These are phyloP conservation scores for Amylostereum chailletii DNA, from an alignment of 1,284 basidiomycete species.

Conservation along the genomic window DNA sequence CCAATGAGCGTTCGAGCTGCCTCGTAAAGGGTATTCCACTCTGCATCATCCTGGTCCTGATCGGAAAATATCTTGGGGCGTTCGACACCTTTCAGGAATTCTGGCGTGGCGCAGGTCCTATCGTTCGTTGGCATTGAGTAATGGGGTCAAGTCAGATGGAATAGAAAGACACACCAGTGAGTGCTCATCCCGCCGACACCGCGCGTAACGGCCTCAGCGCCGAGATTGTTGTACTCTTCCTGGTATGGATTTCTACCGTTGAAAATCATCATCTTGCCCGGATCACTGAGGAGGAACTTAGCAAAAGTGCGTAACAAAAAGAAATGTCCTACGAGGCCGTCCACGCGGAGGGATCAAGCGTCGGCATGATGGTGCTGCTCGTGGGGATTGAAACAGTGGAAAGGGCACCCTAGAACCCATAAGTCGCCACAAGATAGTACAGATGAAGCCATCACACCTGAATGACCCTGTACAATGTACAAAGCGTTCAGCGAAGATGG, in stretches of 20 bases:
- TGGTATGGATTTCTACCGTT: slow-evolving; percentile 15
- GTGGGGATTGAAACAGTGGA: slow-evolving; percentile 15
- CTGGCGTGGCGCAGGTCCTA: slow-evolving; percentile 20
- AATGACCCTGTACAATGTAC: slow-evolving; percentile 8
- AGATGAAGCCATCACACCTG: slow-evolving; percentile 6
- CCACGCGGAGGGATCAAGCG: slow-evolving; percentile 13
- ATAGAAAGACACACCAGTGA: slow-evolving; percentile 15
- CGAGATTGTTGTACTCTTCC: slow-evolving; percentile 14
- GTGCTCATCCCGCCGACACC: slow-evolving; percentile 25
- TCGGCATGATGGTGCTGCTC: slow-evolving; percentile 8
- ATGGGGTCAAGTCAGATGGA: background rate
- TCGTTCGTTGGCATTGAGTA: slow-evolving; percentile 1
- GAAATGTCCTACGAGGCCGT: slow-evolving; percentile 4
- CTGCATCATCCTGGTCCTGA: slow-evolving; percentile 5
- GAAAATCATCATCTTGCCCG: slow-evolving; percentile 5
- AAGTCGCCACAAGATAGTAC: background rate
- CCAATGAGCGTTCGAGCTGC: slow-evolving; percentile 17
- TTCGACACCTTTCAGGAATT: slow-evolving; percentile 11
- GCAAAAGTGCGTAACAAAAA: background rate
- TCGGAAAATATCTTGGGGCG: slow-evolving; percentile 9
- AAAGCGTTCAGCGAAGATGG: background rate
- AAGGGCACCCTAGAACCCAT: slow-evolving; percentile 12
- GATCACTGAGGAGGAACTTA: slow-evolving; percentile 2
- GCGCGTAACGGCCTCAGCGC: slow-evolving; percentile 20
- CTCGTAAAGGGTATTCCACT: slow-evolving; percentile 17